Conservation (phyloP, 2,329 filamentous ascomycete genomes). For the Berkeleyomyces rouxiae region DNA sequence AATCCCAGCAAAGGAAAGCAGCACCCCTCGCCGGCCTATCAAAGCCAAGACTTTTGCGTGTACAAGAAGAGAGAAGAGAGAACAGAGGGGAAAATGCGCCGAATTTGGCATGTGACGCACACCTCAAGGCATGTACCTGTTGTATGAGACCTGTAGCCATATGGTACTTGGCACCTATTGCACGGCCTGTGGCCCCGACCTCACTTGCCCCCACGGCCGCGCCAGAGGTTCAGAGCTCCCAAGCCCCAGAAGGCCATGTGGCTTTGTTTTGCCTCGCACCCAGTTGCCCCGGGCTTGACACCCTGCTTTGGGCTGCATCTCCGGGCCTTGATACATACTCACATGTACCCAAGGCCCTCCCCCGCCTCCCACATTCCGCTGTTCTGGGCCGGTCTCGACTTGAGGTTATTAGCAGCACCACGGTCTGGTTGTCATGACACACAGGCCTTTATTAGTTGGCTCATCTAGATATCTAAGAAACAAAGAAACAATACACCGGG, state of each 20-base stretch:
- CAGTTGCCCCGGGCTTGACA: background rate
- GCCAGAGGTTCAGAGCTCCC: too few relatives aligned
- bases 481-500: background rate
- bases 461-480: background rate
- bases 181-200: too few relatives aligned
- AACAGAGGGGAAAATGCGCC: background rate
- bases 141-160: background rate
- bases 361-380: too few relatives aligned
- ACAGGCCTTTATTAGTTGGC: too few relatives aligned
- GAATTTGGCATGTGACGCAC: background rate
- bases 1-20: too few relatives aligned
- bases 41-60: background rate
- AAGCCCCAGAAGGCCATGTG: background rate
- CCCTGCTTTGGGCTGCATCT: background rate
- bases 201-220: too few relatives aligned
- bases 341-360: background rate
- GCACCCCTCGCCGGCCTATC: background rate
- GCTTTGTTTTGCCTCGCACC: background rate
- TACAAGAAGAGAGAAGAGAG: background rate
- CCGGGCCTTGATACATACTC: background rate
- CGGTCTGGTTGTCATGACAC: too few relatives aligned
- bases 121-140: background rate
- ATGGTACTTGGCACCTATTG: background rate
- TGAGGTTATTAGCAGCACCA: too few relatives aligned
- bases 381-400: too few relatives aligned